Evolutionary conservation across 768 basidiomycete genomes (phyloP), one percentile per base, ranked within the genome.

Genomic region (Tricholomella constricta): DNA sequence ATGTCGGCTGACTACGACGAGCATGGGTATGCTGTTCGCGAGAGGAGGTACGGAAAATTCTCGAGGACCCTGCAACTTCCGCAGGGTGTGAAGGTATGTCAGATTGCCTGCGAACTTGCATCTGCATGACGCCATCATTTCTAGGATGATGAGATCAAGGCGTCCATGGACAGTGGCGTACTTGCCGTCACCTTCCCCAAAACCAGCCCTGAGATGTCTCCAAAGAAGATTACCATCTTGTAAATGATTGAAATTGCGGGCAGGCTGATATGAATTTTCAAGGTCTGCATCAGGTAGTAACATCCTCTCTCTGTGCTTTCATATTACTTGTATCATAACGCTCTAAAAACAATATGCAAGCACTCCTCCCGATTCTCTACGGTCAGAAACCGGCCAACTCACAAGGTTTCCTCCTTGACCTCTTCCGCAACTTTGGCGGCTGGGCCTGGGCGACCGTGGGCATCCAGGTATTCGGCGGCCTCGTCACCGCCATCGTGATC

Each of bases 391-490:
- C 73, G 26, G 65, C 69, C 32, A 64, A 68, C 44, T 74, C 81
- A n/a, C 67, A 70, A 47, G 77, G 79, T 45, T 71, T 86, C 69
- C 57, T 81, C 38, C 70, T 72, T 15, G 70, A 79, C 7, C 75
- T 94, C 23, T 94, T 98, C 68, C 77, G 73, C 50, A 87, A 95
- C 69, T 98, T 98, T 65, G 91, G 91, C 22, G 75, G 74, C 2
- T 99, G 94, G 94, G 97, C 97, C 0, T 94, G 94, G 88, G 91
- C 91, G 17, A 96, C 94, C 1, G 94, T 99, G 23, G 67, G 74
- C 20, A 86, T 86, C 22, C 94, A 98, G 70, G 95, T 97, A 31
- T 80, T 95, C 53, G 97, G 97, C 25, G 96, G 97, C 1, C 77
- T 98, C 40, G 70, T 98, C 56, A 98, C 96, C 4, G 96, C 97